Evolutionary conservation across 306 rosid species (phyloP).

Genomic region (Glycyrrhiza uralensis): DNA sequence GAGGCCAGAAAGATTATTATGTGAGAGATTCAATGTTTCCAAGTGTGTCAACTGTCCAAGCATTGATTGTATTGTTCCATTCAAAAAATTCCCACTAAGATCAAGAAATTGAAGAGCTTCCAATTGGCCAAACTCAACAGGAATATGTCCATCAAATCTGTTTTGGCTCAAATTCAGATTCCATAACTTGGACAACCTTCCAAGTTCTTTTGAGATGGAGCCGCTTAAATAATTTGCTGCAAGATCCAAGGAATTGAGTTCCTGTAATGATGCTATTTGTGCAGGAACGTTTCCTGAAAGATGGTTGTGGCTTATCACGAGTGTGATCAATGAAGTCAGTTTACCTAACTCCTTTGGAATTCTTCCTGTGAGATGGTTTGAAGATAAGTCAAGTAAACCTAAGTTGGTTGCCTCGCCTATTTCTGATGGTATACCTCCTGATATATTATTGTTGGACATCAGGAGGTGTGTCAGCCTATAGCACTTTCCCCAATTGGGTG

Average conservation of each 20-base stretch:
- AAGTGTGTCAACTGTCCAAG: constrained; percentile 22
- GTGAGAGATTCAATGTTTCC: constrained; percentile 38
- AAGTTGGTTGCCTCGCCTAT: constrained; percentile 21
- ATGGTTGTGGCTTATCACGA: not conserved
- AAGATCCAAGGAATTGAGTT: not conserved
- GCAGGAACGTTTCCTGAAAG: not conserved
- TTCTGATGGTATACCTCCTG: constrained; percentile 21
- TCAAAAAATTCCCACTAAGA: constrained; percentile 28
- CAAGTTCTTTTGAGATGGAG: not conserved
- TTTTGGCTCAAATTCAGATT: constrained; percentile 15
- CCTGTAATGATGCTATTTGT: not conserved
- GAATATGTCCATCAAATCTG: not conserved
- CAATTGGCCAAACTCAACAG: constrained; percentile 12
- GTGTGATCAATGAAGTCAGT: not conserved
- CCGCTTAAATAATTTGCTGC: constrained; percentile 11
- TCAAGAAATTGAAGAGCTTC: constrained; percentile 29
- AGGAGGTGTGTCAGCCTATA: not conserved
- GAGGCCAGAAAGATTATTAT: constrained; percentile 33
- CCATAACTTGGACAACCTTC: not conserved
- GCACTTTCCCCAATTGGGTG: constrained; percentile 20
- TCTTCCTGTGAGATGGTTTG: constrained; percentile 20
- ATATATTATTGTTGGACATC: constrained; percentile 3
- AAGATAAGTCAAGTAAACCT: constrained; percentile 10
- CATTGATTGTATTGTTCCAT: constrained; percentile 13
- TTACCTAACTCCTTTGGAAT: constrained; percentile 31